A percentile compares a stretch with the other conserved stretches of the same genome.
These are phyloP conservation scores for Fusarium luffae DNA, from an alignment of 2,329 filamentous ascomycete species.

Conservation along the genomic window DNA sequence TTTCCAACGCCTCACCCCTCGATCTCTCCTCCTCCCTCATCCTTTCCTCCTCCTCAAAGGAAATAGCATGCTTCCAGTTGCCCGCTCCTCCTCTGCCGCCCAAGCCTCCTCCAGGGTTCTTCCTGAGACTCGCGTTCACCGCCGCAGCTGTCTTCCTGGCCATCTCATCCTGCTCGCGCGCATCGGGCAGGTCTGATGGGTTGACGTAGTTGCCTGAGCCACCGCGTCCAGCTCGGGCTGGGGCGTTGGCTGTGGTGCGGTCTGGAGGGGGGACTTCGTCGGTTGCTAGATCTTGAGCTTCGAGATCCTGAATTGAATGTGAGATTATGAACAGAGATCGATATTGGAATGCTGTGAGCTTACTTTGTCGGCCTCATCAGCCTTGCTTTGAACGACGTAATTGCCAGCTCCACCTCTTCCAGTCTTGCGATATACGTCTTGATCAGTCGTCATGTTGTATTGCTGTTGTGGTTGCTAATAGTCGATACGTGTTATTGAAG, in stretches of 20 bases:
- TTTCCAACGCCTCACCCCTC: conserved; percentile 55
- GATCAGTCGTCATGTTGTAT: conserved; percentile 40
- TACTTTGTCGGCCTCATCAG: conserved; percentile 57
- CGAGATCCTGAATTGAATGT: conserved; percentile 49
- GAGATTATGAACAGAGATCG: neutral
- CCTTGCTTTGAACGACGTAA: conserved; percentile 63
- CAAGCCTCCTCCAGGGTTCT: conserved; percentile 39
- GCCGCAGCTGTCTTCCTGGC: conserved; percentile 50
- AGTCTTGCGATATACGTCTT: conserved; percentile 61
- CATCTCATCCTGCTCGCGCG: conserved; percentile 50
- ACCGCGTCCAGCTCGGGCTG: conserved; percentile 65
- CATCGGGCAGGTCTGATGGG: conserved; percentile 48
- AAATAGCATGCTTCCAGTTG: conserved; percentile 56
- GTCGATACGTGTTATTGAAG: neutral
- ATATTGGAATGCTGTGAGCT: neutral
- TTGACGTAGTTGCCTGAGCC: conserved; percentile 71
- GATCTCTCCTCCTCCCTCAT: conserved; percentile 38
- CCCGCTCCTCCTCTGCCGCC: conserved; percentile 68
- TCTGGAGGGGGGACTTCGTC: conserved; percentile 41
- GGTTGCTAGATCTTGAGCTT: conserved; percentile 51
- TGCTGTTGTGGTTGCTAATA: neutral
- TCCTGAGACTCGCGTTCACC: conserved; percentile 48
- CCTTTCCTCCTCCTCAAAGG: conserved; percentile 45
- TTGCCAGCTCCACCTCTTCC: conserved; percentile 75
- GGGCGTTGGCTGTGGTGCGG: conserved; percentile 42